These are phyloP conservation scores for Myxozyma nipponensis DNA, from an alignment of 805 yeast genomes.

Conservation along the genomic window DNA sequence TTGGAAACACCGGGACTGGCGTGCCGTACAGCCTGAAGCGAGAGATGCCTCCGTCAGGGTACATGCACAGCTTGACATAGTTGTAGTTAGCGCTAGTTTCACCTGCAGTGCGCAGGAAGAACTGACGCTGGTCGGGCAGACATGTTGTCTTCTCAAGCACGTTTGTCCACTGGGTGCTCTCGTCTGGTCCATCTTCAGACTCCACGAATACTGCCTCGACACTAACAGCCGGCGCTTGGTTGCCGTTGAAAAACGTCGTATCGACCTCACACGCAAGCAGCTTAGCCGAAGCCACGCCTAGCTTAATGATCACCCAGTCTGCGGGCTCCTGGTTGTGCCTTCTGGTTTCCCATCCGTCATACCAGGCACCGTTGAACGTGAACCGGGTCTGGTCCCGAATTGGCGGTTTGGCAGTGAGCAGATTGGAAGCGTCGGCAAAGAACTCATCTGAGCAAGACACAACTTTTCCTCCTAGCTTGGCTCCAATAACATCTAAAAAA, in stretches of 20 bases:
- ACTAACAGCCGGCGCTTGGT: conserved; percentile 86
- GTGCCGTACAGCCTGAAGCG: conserved; percentile 85
- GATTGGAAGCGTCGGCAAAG: conserved; percentile 90
- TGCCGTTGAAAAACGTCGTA: conserved; percentile 91
- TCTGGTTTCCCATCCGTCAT: conserved; percentile 98
- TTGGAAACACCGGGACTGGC: conserved; percentile 67
- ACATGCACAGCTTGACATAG: conserved; percentile 82
- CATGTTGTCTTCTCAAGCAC: conserved; percentile 71
- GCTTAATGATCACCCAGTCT: conserved; percentile 80
- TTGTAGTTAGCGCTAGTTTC: conserved; percentile 65
- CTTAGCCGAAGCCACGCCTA: conserved; percentile 80
- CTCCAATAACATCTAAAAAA: conserved; percentile 77
- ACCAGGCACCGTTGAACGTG: conserved; percentile 80
- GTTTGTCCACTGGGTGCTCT: conserved; percentile 56
- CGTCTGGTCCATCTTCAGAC: conserved; percentile 37
- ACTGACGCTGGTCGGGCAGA: conserved; percentile 85
- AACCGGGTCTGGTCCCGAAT: conserved; percentile 51
- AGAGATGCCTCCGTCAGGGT: conserved; percentile 98
- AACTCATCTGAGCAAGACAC: conserved; percentile 78
- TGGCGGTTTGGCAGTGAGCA: conserved; percentile 77
- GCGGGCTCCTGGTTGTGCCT: conserved; percentile 81
- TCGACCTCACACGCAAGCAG: conserved; percentile 84
- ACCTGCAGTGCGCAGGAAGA: conserved; percentile 56
- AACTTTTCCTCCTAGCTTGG: conserved; percentile 75
- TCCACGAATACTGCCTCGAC: conserved; percentile 56